phyloP scores from a whole-genome alignment of 306 rosid species.

The Quercus suber region DNA sequence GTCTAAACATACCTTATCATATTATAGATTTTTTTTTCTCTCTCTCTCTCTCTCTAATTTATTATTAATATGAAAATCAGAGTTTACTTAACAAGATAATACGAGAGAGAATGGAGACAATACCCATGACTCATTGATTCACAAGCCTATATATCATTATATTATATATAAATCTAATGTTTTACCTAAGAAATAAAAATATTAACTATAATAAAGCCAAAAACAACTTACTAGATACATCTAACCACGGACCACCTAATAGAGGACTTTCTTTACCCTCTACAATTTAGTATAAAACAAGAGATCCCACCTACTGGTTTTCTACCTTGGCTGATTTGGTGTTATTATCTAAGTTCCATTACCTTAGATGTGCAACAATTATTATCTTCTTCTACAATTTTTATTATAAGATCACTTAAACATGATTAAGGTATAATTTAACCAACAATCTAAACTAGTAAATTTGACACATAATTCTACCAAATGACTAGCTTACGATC shows the following conservation, averaged over 20 bases:
- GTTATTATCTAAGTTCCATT: conserved; percentile 10
- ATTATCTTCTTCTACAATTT: background rate
- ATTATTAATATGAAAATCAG: background rate
- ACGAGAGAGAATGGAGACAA: background rate
- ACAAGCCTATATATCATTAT: background rate
- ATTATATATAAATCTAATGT: too few relatives aligned
- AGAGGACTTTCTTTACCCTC: too few relatives aligned
- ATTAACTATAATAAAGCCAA: conserved; percentile 17
- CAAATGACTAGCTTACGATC: background rate
- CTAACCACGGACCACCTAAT: conserved; percentile 17
- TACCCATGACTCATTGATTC: conserved; percentile 16
- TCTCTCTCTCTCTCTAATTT: background rate
- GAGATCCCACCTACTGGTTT: conserved; percentile 36
- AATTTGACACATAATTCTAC: background rate
- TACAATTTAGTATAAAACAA: background rate
- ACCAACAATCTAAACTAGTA: background rate
- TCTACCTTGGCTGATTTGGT: conserved; percentile 11
- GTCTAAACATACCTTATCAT: background rate
- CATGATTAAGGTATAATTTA: conserved; percentile 1
- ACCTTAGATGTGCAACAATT: background rate
- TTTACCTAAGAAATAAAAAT: background rate
- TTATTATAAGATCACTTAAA: background rate
- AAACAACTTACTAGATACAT: conserved; percentile 21
- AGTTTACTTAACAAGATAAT: background rate
- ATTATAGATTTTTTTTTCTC: background rate